Base-by-base conservation (phyloP, 352 stramenopile genomes). In the Globisporangium echinulatum region DNA sequence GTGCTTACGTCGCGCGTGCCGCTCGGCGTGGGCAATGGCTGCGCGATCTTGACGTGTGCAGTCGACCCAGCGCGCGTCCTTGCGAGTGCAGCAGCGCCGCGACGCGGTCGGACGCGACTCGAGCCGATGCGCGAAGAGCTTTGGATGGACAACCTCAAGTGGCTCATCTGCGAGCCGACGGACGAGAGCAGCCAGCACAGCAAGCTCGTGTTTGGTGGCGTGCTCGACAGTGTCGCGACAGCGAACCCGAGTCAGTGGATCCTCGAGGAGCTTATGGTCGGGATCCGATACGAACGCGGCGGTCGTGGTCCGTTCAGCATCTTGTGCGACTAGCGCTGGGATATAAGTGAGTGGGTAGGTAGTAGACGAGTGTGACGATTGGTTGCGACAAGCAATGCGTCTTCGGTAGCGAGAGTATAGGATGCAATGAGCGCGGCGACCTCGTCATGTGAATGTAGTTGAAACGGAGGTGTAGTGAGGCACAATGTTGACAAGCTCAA, bases 121-220 rank as follows among this genome's bases (percentile, higher is more conserved):
- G 59, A 60, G 54, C 52, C 59, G 5, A 17, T 52, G 48, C 52
- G 54, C 40, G 48, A 65, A 48, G 59, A 65, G 42, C 54, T 61
- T 40, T 65, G 59, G 59, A 61, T 60, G 15, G 59, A 65, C 44
- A 61, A 62, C n/a, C 13, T 54, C 48, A 65, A 61, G 48, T 65
- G 59, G 59, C 51, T 49, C 33, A 19, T 65, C 25, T 65, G 48
- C 40, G 59, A 65, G 25, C 59, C 52, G 25, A 52, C 52, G 48
- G 59, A 44, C n/a, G 59, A 54, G 50, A 65, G 38, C 43, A 36
- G 8, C 1, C 39, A 65, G 44, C 52, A 65, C 52, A 56, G 53
- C 54, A 54, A 56, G 33, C 52, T 54, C 25, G 49, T 62, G 9
- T 62, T 65, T 14, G 59, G 59, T 10, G 59, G 59, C 17, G 54